Conservation (phyloP, 129 eudicot species). For the Tanacetum coccineum region DNA sequence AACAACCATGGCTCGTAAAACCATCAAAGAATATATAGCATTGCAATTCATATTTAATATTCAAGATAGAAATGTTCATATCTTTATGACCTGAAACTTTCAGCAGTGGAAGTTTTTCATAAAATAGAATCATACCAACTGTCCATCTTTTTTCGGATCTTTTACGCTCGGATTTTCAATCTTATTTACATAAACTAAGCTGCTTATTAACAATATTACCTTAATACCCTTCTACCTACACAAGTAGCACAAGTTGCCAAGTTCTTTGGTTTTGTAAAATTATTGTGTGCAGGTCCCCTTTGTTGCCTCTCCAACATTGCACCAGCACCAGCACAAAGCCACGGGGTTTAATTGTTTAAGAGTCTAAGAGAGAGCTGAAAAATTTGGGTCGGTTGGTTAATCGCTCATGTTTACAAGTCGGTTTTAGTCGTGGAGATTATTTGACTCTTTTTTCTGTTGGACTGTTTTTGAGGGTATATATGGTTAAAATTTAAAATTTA, state of each 20-base stretch:
- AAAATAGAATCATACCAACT: slow-evolving; percentile 15
- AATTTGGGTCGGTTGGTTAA: no score
- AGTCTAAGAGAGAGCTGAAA: no score
- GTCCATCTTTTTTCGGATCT: slow-evolving; percentile 12
- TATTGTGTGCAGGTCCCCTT: slow-evolving; percentile 2
- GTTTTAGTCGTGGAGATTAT: no score
- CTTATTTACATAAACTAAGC: slow-evolving; percentile 15
- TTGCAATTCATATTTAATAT: no score
- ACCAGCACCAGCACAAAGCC: slow-evolving; percentile 11
- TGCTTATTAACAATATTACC: slow-evolving; percentile 15
- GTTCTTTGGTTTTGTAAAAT: no score
- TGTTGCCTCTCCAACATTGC: slow-evolving; percentile 12
- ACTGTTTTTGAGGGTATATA: no score
- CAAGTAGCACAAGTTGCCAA: slow-evolving; percentile 15
- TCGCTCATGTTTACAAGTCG: no score
- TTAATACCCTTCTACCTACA: slow-evolving; percentile 20
- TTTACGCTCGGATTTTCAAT: background rate
- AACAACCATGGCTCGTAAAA: no score
- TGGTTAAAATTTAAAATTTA: no score
- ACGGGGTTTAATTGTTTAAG: background rate
- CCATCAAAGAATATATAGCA: no score
- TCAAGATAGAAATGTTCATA: background rate
- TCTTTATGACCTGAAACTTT: slow-evolving; percentile 17
- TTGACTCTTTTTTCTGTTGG: no score
- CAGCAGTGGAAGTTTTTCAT: slow-evolving; percentile 3